These are phyloP conservation scores for Solanum hybrid DNA, from an alignment of 305 asterid genomes.

Conservation along the genomic window DNA sequence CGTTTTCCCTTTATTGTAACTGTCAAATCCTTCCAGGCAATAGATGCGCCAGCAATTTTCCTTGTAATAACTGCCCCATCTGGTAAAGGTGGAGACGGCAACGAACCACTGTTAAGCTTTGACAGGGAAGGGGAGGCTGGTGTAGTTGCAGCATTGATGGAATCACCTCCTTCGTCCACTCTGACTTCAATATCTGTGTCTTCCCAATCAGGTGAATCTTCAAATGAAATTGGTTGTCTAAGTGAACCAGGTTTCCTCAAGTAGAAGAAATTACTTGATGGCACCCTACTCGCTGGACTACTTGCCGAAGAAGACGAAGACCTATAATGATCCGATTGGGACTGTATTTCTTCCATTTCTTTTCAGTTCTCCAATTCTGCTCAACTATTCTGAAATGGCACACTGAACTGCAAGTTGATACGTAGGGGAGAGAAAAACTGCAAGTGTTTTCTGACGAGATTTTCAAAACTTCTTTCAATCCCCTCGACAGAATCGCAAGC, in stretches of 20 bases:
- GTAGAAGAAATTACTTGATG: constrained; percentile 93
- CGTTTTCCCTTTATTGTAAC: constrained; percentile 88
- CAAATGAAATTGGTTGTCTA: constrained; percentile 89
- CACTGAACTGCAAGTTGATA: neutral
- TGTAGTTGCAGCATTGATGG: constrained; percentile 69
- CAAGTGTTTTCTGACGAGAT: neutral
- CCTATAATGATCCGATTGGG: constrained; percentile 87
- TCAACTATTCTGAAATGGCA: neutral
- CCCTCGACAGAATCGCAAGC: neutral
- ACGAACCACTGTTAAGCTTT: constrained; percentile 73
- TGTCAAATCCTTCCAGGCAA: constrained; percentile 96
- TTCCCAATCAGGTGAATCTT: constrained; percentile 98
- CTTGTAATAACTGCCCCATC: constrained; percentile 62
- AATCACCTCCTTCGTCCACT: constrained; percentile 81
- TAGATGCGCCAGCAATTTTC: constrained; percentile 73
- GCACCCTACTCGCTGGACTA: constrained; percentile 90
- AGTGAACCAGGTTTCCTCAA: constrained; percentile 79
- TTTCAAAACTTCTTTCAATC: neutral
- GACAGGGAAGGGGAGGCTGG: constrained; percentile 88
- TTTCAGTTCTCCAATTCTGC: constrained; percentile 3
- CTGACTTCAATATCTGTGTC: constrained; percentile 78
- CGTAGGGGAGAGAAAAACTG: neutral
- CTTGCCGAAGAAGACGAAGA: constrained; percentile 97
- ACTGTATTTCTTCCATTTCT: constrained; percentile 93
- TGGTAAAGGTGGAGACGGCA: constrained; percentile 84